Evolutionary conservation across 371 early-diverging fungal genomes (phyloP), one percentile per base, ranked within the genome.

Genomic region (Nosema muscidifuracis): DNA sequence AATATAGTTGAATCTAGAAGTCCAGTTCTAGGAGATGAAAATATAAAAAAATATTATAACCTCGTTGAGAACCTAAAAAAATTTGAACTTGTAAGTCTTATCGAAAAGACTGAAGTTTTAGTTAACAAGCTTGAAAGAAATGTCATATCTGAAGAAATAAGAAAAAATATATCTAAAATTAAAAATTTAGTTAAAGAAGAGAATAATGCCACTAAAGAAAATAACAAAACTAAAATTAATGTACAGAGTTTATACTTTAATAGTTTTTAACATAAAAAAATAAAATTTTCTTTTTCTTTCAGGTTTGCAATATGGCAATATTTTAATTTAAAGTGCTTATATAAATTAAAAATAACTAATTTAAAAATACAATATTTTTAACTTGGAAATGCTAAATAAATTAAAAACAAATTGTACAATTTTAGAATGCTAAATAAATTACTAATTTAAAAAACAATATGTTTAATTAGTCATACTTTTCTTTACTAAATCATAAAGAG

Each of bases 1-100:
- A 51, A 44, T 6, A n/a, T 75, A 1, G 62, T 79, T 12, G 43
- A 56, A 3, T 57, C 47, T 33, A 22, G 38, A 7, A 55, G 28
- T 30, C 68, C 43, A 16, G 70, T 79, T 10, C 20, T 75, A 6
- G 73, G 44, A 10, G 73, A 75, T 31, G 2, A 18, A 33, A 50
- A 28, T 30, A 73, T 79, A 24, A 79, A 65, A 55, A 79, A 79
- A 42, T 79, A 65, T 66, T 79, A 42, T 58, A 75, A 79, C 65
- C 34, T 77, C 15, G 33, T 57, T 38, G 72, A 66, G 34, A 40
- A 31, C n/a, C 30, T 34, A 16, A 56, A 30, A 16, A 60, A 50
- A 34, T 18, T 53, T 31, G 77, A 77, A 26, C 28, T 77, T 31
- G 22, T 30, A 9, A 28, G 38, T 20, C 50, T 77, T 18, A 62